Conservation (phyloP, 805 yeast genomes). For the Pichia kluyveri region DNA sequence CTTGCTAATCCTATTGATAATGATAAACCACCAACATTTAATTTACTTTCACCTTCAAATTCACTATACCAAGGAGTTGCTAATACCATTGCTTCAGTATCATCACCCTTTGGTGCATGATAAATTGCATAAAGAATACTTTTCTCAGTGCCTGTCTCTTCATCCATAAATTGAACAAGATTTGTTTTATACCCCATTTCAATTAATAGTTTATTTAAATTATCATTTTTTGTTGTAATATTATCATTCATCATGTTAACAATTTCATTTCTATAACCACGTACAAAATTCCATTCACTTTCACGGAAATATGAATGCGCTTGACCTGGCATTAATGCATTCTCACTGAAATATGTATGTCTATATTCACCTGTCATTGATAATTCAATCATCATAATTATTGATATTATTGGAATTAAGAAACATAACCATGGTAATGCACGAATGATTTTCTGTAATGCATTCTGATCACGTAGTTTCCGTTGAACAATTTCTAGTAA, state of each 20-base stretch:
- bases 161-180: slow-evolving; percentile 22
- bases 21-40: slow-evolving; percentile 76
- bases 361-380: slow-evolving; percentile 81
- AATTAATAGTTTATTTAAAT: slow-evolving; percentile 49
- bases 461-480: slow-evolving; percentile 33
- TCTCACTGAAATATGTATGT: slow-evolving; percentile 82
- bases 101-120: slow-evolving; percentile 93
- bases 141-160: slow-evolving; percentile 14
- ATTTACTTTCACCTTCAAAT: slow-evolving; percentile 33
- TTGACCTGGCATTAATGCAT: slow-evolving; percentile 95
- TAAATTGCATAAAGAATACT: slow-evolving; percentile 59
- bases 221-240: slow-evolving; percentile 32
- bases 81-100: slow-evolving; percentile 88
- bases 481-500: slow-evolving; percentile 37
- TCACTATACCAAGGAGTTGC: slow-evolving; percentile 80
- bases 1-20: slow-evolving; percentile 64
- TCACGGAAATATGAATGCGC: slow-evolving; percentile 88
- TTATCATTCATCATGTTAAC: slow-evolving; percentile 28
- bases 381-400: slow-evolving; percentile 50
- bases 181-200: slow-evolving; percentile 67
- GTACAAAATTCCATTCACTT: slow-evolving; percentile 83
- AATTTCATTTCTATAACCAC: slow-evolving; percentile 71
- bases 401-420: slow-evolving; percentile 35
- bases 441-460: slow-evolving; percentile 36
- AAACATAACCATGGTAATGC: slow-evolving; percentile 36